phyloP scores from a whole-genome alignment of 805 yeast genomes.

The Zygosaccharomyces kombuchaensis region DNA sequence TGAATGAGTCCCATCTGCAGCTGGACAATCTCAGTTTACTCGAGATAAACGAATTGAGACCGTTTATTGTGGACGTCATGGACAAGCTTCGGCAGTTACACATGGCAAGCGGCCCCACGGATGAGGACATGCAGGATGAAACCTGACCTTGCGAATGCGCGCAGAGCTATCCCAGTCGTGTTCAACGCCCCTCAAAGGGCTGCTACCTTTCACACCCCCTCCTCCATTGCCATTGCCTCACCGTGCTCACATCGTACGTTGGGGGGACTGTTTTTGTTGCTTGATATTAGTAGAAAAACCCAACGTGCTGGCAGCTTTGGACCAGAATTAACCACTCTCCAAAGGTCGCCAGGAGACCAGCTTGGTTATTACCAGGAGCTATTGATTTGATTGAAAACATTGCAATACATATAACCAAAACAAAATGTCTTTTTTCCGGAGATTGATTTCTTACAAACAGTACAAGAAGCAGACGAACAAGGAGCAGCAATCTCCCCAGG shows the following conservation, averaged over 20 bases:
- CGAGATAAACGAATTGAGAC: slow-evolving; percentile 86
- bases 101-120: slow-evolving; percentile 13
- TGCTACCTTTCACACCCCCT: not conserved
- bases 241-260: slow-evolving; percentile 4
- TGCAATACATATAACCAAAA: not conserved
- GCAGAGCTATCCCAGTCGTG: not conserved
- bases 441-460: slow-evolving; percentile 1
- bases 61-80: slow-evolving; percentile 79
- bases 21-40: slow-evolving; percentile 75
- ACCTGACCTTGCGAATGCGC: not conserved
- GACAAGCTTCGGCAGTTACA: slow-evolving; percentile 58
- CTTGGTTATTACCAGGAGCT: not conserved
- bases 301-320: not conserved
- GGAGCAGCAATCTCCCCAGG: slow-evolving; percentile 2
- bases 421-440: slow-evolving; percentile 1
- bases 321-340: not conserved
- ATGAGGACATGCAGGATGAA: not conserved
- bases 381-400: not conserved
- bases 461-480: slow-evolving; percentile 5
- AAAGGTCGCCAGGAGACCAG: not conserved
- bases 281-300: not conserved
- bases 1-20: slow-evolving; percentile 79
- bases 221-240: not conserved
- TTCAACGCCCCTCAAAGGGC: not conserved
- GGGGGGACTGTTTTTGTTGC: slow-evolving; percentile 7